These are phyloP conservation scores for Ustilago hordei DNA, from an alignment of 1,284 basidiomycete species.

Conservation along the genomic window DNA sequence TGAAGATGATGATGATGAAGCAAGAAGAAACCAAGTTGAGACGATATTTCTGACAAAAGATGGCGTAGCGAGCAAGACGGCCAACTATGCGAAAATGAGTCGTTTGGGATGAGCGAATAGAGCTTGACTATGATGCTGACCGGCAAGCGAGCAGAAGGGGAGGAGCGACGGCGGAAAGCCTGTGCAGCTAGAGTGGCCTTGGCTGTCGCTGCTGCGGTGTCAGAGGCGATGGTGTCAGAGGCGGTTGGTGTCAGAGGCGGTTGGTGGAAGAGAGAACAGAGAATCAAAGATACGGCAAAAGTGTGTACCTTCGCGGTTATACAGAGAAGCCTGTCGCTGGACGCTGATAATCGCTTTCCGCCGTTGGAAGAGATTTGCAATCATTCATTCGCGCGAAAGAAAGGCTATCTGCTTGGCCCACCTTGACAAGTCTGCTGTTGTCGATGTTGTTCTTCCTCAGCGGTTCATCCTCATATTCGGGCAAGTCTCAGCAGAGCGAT, in stretches of 20 bases:
- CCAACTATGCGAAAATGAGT: background rate
- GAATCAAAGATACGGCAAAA: slow-evolving; percentile 14
- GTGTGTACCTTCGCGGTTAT: slow-evolving; percentile 40
- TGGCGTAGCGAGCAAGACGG: background rate
- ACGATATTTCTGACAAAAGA: background rate
- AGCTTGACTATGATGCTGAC: slow-evolving; percentile 1
- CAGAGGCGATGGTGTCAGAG: slow-evolving; percentile 1
- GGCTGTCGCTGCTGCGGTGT: background rate
- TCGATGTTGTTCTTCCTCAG: background rate
- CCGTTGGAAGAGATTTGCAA: background rate
- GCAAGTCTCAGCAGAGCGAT: background rate
- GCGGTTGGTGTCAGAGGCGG: background rate
- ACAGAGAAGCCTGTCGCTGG: slow-evolving; percentile 1
- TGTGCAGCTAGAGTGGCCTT: background rate
- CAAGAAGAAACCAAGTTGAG: too few relatives aligned
- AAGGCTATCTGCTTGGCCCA: background rate
- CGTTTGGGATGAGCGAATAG: slow-evolving; percentile 9
- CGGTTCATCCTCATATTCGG: background rate
- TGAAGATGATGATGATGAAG: background rate
- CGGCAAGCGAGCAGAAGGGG: background rate
- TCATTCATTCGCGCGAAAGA: slow-evolving; percentile 13
- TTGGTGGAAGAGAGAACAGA: background rate
- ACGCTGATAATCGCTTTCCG: slow-evolving; percentile 25
- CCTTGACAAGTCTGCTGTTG: background rate
- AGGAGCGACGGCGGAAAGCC: background rate